These are phyloP conservation scores for Candida sanyaensis DNA, from an alignment of 1,139 yeast genomes.

Conservation along the genomic window DNA sequence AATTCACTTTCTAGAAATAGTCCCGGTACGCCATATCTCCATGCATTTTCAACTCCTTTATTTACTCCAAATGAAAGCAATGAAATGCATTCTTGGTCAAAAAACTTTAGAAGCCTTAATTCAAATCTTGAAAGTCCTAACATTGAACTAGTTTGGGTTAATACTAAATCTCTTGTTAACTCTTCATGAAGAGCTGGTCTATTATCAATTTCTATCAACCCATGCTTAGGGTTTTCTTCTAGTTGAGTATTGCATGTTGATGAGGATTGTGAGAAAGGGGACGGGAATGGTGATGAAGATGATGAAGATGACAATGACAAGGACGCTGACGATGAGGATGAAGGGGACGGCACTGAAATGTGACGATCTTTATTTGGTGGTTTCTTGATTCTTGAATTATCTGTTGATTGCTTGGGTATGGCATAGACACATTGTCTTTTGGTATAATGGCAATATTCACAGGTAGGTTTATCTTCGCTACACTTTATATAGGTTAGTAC, in stretches of 20 bases:
- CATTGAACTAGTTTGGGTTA: slow-evolving; percentile 18
- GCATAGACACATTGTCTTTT: slow-evolving; percentile 31
- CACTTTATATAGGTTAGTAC: slow-evolving; percentile 19
- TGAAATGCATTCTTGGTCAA: slow-evolving; percentile 28
- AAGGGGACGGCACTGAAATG: too few species aligned
- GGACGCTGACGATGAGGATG: background rate
- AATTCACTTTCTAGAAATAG: slow-evolving; percentile 24
- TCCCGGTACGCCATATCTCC: slow-evolving; percentile 29
- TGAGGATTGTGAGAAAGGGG: background rate
- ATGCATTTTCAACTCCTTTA: slow-evolving; percentile 22
- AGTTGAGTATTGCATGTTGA: background rate
- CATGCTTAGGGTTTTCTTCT: background rate
- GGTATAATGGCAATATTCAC: slow-evolving; percentile 42
- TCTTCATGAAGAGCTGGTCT: slow-evolving; percentile 1
- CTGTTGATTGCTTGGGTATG: slow-evolving; percentile 2
- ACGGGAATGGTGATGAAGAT: background rate
- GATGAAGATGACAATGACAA: background rate
- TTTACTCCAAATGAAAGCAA: slow-evolving; percentile 21
- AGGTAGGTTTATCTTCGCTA: slow-evolving; percentile 33
- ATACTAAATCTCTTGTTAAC: slow-evolving; percentile 11
- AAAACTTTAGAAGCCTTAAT: slow-evolving; percentile 29
- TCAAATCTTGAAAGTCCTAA: slow-evolving; percentile 31
- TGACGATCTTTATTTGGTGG: too few species aligned
- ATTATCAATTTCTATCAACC: background rate
- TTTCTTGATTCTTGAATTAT: background rate